Evolutionary conservation across 2,329 filamentous ascomycete genomes (phyloP).

Genomic region (Pseudomassariella vexata): DNA sequence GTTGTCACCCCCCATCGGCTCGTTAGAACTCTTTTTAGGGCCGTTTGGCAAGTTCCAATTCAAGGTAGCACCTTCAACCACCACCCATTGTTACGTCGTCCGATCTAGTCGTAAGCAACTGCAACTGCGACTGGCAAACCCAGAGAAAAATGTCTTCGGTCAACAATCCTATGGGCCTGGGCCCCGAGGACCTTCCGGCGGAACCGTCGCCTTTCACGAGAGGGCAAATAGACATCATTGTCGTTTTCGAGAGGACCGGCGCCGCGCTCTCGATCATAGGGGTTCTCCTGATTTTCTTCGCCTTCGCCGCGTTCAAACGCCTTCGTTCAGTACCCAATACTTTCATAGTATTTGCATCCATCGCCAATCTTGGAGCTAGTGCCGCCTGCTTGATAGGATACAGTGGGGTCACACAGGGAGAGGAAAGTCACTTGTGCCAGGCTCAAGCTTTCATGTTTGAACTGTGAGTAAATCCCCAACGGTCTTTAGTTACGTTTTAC

Average conservation of each 20-base stretch:
- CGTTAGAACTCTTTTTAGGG: no score
- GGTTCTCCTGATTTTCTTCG: constrained; percentile 45
- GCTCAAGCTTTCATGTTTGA: constrained; percentile 58
- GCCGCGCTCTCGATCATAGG: constrained; percentile 47
- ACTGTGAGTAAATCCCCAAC: constrained; percentile 45
- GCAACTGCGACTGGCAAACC: no score
- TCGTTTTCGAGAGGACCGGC: constrained; percentile 46
- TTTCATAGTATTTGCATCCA: constrained; percentile 56
- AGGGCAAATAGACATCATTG: constrained; percentile 34
- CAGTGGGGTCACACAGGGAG: constrained; percentile 52
- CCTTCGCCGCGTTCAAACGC: constrained; percentile 43
- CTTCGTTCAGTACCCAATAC: constrained; percentile 55
- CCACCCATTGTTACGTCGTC: no score
- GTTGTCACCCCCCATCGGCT: no score
- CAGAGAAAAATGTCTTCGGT: no score
- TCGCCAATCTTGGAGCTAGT: constrained; percentile 54
- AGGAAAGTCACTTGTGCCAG: constrained; percentile 53
- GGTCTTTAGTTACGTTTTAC: neutral
- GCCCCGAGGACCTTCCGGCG: neutral
- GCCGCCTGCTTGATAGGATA: constrained; percentile 66
- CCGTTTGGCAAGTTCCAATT: no score
- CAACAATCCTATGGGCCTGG: no score
- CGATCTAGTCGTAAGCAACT: no score
- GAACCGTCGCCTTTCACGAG: constrained; percentile 8
- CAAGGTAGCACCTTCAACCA: no score